Base-by-base conservation (phyloP, 306 rosid genomes). In the Rosa lucieae region DNA sequence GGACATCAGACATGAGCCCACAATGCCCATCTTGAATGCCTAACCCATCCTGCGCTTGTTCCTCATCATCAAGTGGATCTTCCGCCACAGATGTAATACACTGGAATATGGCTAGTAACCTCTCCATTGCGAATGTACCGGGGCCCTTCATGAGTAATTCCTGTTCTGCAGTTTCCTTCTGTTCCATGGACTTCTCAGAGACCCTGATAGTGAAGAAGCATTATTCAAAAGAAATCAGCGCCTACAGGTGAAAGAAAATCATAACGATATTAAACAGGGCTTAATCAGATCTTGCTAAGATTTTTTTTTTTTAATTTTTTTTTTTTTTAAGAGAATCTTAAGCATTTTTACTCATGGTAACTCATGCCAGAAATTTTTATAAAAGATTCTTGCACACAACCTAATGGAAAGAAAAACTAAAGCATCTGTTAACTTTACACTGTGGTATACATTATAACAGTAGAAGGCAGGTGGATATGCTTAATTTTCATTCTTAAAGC, bases 31-130 rank as follows among this genome's bases (percentile, higher is more conserved):
- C 73, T 75, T 80, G 80, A 83, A 83, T 62, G 77, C 87, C 92
- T 67, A 79, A 70, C 55, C 78, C 85, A 73, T 80, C 82, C 77
- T 69, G 72, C 63, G 47, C 89, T 78, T 80, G 82, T 73, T 82
- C 91, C 63, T 90, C 93, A 15, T 92, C 94, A 32, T 89, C 91
- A 4, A 67, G 61, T 59, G 91, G 82, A 58, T 82, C 88, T 48
- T 92, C 95, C 49, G 86, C 86, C 39, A 90, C 89, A 17, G 99
- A 92, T 39, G 94, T 86, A 69, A 92, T 82, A 80, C 97, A 92
- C 71, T 92, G 98, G 86, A 92, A 95, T 81, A 95, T 92, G 86
- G 99, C 98, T 80, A 95, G 85, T 81, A 95, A 86, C 82, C 98
- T 90, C 87, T 95, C 99, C 73, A 95, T 42, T 79, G 99, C 98